Evolutionary conservation across 2,329 filamentous ascomycete species (phyloP).

Genomic region (Pezicula carpinea): DNA sequence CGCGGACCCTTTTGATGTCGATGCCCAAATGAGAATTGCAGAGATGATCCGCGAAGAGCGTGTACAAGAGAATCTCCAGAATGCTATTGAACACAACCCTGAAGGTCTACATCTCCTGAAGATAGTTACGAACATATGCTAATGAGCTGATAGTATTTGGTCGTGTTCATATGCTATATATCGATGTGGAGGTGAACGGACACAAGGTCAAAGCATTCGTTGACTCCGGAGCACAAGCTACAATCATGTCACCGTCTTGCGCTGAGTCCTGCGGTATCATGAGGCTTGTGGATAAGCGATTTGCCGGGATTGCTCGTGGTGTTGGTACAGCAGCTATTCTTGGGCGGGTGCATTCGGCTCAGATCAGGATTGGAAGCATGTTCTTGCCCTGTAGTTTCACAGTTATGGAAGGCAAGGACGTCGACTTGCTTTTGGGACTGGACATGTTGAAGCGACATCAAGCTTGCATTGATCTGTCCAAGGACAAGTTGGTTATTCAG

Average conservation of each 20-base stretch:
- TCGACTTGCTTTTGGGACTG: conserved; percentile 86
- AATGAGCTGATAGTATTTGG: conserved; percentile 70
- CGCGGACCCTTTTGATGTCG: conserved; percentile 88
- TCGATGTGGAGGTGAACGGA: conserved; percentile 91
- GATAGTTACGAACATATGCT: conserved; percentile 2
- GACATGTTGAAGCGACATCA: conserved; percentile 98
- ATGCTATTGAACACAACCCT: conserved; percentile 94
- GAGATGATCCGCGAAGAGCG: conserved; percentile 95
- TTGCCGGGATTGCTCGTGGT: conserved; percentile 85
- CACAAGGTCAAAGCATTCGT: conserved; percentile 92
- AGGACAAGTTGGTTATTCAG: conserved; percentile 82
- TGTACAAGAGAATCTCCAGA: conserved; percentile 92
- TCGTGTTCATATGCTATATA: conserved; percentile 92
- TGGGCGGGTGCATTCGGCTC: conserved; percentile 89
- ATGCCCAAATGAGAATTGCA: conserved; percentile 87
- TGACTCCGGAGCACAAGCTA: conserved; percentile 94
- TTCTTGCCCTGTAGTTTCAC: conserved; percentile 94
- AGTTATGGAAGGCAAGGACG: conserved; percentile 98
- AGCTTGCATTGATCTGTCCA: conserved; percentile 81
- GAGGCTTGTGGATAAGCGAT: conserved; percentile 88
- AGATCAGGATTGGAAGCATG: conserved; percentile 85
- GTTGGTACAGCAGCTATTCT: conserved; percentile 94
- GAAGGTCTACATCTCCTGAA: conserved; percentile 63
- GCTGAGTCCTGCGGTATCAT: conserved; percentile 93
- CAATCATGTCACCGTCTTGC: conserved; percentile 95